A percentile compares a stretch with the other conserved stretches of the same genome.
Evolutionary conservation across 2,329 filamentous ascomycete species (phyloP).

Genomic region (Monilinia aucupariae): DNA sequence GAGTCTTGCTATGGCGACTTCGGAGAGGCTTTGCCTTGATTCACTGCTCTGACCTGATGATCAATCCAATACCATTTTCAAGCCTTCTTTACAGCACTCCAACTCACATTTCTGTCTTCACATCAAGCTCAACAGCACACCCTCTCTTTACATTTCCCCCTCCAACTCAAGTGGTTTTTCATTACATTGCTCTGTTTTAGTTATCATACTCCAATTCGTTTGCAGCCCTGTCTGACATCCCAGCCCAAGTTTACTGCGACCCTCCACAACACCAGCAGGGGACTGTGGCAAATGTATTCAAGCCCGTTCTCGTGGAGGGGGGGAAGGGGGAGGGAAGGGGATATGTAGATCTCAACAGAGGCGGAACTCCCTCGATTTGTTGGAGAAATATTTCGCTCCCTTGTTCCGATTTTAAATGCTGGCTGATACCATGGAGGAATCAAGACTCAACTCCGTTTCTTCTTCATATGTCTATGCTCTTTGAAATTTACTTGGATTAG

Average conservation of each 20-base stretch:
- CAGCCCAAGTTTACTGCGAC: neutral
- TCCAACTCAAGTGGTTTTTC: neutral
- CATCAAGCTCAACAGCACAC: neutral
- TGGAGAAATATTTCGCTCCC: neutral
- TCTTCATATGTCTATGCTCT: neutral
- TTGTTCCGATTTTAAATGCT: neutral
- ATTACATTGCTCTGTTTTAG: neutral
- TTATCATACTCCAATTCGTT: neutral
- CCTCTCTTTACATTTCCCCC: neutral
- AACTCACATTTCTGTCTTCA: neutral
- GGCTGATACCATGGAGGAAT: neutral
- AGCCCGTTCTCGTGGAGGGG: neutral
- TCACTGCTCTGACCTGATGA: neutral
- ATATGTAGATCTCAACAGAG: neutral
- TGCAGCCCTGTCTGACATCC: neutral
- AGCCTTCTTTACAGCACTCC: neutral
- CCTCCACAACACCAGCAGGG: neutral
- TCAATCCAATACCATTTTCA: neutral
- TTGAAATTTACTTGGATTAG: neutral
- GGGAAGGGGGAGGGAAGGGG: too few relatives aligned
- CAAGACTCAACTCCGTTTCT: neutral
- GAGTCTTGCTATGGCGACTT: slow-evolving; percentile 1
- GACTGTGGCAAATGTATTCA: neutral
- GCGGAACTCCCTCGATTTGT: neutral
- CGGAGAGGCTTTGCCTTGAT: neutral